Evolutionary conservation across 139 green algal genomes (phyloP).

Genomic region (Chlamydomonas sphaeroides): DNA sequence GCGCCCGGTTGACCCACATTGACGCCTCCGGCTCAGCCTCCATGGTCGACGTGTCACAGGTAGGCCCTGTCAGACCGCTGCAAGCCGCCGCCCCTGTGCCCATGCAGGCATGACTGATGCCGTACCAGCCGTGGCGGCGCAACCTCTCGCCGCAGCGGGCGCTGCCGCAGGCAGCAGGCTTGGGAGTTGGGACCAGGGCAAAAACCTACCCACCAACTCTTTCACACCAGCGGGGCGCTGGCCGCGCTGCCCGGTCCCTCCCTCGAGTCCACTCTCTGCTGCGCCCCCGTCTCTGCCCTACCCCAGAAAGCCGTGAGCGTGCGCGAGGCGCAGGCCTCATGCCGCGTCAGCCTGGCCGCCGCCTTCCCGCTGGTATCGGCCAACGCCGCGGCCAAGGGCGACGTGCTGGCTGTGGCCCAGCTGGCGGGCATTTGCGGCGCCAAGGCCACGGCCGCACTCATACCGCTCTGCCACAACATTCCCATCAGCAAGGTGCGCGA

Average conservation of each 20-base stretch:
- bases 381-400: conserved; percentile 87
- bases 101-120: too few species aligned
- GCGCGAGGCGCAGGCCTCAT: conserved; percentile 73
- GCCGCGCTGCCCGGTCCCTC: too few species aligned
- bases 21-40: conserved; percentile 60
- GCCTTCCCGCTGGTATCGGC: conserved; percentile 73
- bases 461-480: conserved; percentile 93
- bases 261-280: too few species aligned
- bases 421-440: conserved; percentile 93
- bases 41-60: conserved; percentile 88
- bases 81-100: too few species aligned
- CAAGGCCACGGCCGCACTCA: conserved; percentile 86
- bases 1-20: conserved; percentile 48
- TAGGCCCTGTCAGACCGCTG: too few species aligned
- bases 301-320: conserved; percentile 63
- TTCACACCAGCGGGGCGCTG: too few species aligned
- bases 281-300: neutral
- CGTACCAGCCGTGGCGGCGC: too few species aligned
- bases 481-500: conserved; percentile 71
- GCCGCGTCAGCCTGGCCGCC: conserved; percentile 73
- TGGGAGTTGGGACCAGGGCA: too few species aligned
- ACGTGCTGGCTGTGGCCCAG: conserved; percentile 88
- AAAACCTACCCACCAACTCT: too few species aligned
- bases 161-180: too few species aligned
- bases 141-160: too few species aligned